Evolutionary conservation across 768 basidiomycete genomes (phyloP), one percentile per base, ranked within the genome.

Genomic region (Termitomyces sp.): DNA sequence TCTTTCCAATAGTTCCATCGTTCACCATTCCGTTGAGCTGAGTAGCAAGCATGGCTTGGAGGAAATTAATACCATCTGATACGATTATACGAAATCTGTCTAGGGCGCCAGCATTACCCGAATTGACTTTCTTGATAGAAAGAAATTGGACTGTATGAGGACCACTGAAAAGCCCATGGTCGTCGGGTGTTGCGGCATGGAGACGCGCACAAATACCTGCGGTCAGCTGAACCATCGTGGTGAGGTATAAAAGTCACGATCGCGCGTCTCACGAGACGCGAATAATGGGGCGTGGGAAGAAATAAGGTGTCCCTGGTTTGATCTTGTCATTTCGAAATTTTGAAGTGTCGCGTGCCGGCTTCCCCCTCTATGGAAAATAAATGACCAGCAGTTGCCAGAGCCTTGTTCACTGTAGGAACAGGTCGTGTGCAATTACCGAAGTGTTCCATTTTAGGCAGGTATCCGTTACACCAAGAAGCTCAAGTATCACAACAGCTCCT

Each of bases 11-110:
- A 0, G 73, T 64, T 6, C 83, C 80, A 0, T 83, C 75, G 15
- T 85, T 78, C 14, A 95, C 84, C 60, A 92, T 71, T 7, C 74
- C 58, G 64, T 98, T 98, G 44, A 94, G 79, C 64, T 93, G 89
- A 0, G 95, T 98, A 5, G 94, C 91, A 34, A 98, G 77, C 97
- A 99, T 98, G 24, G 90, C 86, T 68, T 98, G 97, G 46, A 89
- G 76, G 68, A 90, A 97, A 60, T 89, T 73, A 19, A 77, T 75
- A 40, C 96, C 94, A 70, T 98, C 96, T 0, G 93, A 96, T 40
- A 98, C 74, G 69, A 98, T 91, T 57, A 96, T 78, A 58, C 93
- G 80, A 69, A 81, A 84, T 55, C 87, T 76, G 64, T 88, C 87
- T 44, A 76, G 60, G 44, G 70, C 28, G 8, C 51, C 68, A 11